Percentiles rank a stretch among this genome's conserved stretches.
phyloP scores from a whole-genome alignment of 1,139 yeast genomes.

The Meyerozyma athensensis region DNA sequence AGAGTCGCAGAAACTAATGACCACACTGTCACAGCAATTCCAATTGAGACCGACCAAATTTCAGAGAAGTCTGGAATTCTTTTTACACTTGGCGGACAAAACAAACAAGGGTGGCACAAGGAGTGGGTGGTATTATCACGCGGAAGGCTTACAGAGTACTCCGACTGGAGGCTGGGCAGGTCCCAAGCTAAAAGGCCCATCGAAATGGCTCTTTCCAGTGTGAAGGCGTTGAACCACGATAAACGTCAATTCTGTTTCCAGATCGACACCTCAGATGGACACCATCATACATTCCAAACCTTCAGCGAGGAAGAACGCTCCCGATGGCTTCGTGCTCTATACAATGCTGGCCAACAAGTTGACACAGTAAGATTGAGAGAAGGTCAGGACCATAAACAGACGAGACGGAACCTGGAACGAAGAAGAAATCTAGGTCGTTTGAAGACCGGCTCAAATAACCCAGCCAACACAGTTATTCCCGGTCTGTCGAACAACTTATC shows the following conservation, averaged over 20 bases:
- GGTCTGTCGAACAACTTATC: slow-evolving; percentile 19
- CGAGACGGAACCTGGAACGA: slow-evolving; percentile 5
- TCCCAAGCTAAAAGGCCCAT: slow-evolving; percentile 66
- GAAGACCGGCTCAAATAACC: slow-evolving; percentile 4
- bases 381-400: slow-evolving; percentile 2
- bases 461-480: slow-evolving; percentile 10
- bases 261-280: slow-evolving; percentile 63
- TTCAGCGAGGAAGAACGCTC: slow-evolving; percentile 63
- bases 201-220: slow-evolving; percentile 66
- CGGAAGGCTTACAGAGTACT: slow-evolving; percentile 65
- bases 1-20: slow-evolving; percentile 9
- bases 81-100: slow-evolving; percentile 68
- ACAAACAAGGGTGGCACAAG: slow-evolving; percentile 84
- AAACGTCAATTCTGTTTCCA: slow-evolving; percentile 65
- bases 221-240: slow-evolving; percentile 48
- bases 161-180: slow-evolving; percentile 77
- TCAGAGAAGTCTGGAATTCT: slow-evolving; percentile 50
- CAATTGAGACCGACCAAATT: slow-evolving; percentile 18
- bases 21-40: slow-evolving; percentile 7
- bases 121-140: slow-evolving; percentile 77
- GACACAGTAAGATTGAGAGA: slow-evolving; percentile 23
- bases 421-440: slow-evolving; percentile 9
- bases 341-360: slow-evolving; percentile 45
- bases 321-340: slow-evolving; percentile 62
- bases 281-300: slow-evolving; percentile 76